Conservation (phyloP, 768 basidiomycete genomes). For the Rhodotorula sphaerocarpa region DNA sequence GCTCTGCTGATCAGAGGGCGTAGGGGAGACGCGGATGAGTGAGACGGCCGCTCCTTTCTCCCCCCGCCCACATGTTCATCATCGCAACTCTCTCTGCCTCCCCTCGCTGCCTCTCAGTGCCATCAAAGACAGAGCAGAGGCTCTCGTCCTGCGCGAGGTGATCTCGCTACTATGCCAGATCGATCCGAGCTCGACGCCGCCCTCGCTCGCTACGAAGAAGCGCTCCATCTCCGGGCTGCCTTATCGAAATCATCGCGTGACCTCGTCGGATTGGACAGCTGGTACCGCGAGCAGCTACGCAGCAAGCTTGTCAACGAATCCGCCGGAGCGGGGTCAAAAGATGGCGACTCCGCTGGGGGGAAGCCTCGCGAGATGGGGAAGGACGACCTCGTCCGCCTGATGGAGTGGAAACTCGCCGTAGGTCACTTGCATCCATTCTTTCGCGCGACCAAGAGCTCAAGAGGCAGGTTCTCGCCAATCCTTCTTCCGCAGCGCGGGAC, state of each 20-base stretch:
- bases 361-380: too few relatives aligned
- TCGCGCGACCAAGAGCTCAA: too few relatives aligned
- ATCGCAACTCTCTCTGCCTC: not conserved
- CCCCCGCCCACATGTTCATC: too few relatives aligned
- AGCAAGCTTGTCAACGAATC: not conserved
- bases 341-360: too few relatives aligned
- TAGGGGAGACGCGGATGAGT: too few relatives aligned
- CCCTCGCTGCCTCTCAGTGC: not conserved
- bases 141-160: too few relatives aligned
- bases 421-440: not conserved
- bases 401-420: slow-evolving; percentile 3
- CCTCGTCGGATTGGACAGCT: slow-evolving; percentile 2
- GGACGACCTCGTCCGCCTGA: not conserved
- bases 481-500: slow-evolving; percentile 39
- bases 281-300: not conserved
- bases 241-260: not conserved
- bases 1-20: too few relatives aligned
- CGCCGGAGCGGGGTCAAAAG: too few relatives aligned
- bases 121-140: too few relatives aligned
- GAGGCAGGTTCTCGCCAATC: too few relatives aligned
- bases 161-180: not conserved
- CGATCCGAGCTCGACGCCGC: not conserved
- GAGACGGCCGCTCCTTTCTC: too few relatives aligned
- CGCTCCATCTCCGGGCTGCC: slow-evolving; percentile 1
- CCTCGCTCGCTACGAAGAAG: not conserved